Base-by-base conservation (phyloP, 176 grass and related monocot species). In the Bromus sterilis region DNA sequence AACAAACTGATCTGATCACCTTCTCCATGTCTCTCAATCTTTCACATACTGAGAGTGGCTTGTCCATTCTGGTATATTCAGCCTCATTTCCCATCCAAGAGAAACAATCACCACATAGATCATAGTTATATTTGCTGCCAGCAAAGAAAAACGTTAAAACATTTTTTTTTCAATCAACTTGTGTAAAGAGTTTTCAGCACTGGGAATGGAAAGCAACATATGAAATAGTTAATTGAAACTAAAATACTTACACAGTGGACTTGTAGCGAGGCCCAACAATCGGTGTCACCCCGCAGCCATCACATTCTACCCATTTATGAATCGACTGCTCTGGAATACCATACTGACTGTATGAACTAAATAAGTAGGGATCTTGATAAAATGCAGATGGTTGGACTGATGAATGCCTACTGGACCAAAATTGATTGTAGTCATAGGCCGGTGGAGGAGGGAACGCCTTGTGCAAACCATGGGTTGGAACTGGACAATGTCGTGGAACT, bases 91-190 rank as follows among this genome's bases (percentile, higher is more conserved):
- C 88, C 68, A 57, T 70, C 61, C 28, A 49, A 56, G 86, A 85
- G 70, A 93, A 93, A 87, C 94, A 97, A 6, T 18, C 11, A 21
- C 21, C 60, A 53, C 90, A 93, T 36, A 97, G 76, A 89, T 97
- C 88, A 31, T 91, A 93, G 66, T 91, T 64, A 2, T 82, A 32
- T 79, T 93, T 93, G 75, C 94, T 97, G 83, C 37, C 61, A 91
- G 73, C 37, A 62, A 41, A 63, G 66, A 21, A 51, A 48, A 51
- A 78, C 24, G 71, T 86, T n/a, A n/a, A n/a, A n/a, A n/a, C n/a
- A n/a, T n/a, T n/a, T n/a, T n/a, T n/a, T n/a, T n/a, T n/a, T n/a
- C n/a, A n/a, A n/a, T n/a, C n/a, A n/a, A n/a, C n/a, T n/a, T n/a
- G n/a, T n/a, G n/a, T n/a, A n/a, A n/a, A n/a, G n/a, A n/a, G n/a